Percentiles rank a stretch among this genome's conserved stretches.
phyloP scores from a whole-genome alignment of 805 yeast genomes.

The Metschnikowia santaceciliae region DNA sequence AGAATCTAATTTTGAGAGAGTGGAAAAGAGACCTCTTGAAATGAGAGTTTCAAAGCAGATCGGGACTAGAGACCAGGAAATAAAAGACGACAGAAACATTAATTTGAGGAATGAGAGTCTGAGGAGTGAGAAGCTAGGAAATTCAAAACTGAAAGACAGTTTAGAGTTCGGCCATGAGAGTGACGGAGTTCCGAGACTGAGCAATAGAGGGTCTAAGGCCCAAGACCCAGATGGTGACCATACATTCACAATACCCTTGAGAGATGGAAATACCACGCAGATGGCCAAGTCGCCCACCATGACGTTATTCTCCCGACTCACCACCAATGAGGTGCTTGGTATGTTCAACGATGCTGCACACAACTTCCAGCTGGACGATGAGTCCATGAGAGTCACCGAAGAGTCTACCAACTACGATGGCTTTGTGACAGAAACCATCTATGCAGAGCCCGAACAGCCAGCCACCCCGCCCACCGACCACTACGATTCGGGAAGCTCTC shows the following conservation, averaged over 20 bases:
- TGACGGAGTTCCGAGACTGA: too few species aligned
- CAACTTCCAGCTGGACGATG: constrained; percentile 28
- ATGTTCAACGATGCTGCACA: constrained; percentile 65
- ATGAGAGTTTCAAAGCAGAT: too few species aligned
- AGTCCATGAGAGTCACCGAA: constrained; percentile 19
- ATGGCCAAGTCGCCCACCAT: constrained; percentile 67
- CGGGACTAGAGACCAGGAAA: background rate
- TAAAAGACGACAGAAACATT: background rate
- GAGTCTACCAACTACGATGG: constrained; percentile 39
- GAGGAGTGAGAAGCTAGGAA: too few species aligned
- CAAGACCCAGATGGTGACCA: constrained; percentile 13
- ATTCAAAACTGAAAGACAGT: too few species aligned
- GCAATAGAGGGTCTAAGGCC: too few species aligned
- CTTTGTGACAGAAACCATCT: constrained; percentile 49
- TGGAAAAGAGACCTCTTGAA: background rate
- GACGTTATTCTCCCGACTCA: constrained; percentile 71
- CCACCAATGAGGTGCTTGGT: constrained; percentile 65
- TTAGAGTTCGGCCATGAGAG: too few species aligned
- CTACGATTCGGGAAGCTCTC: constrained; percentile 39
- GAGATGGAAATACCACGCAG: constrained; percentile 28
- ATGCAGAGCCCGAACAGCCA: constrained; percentile 9
- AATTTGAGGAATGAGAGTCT: background rate
- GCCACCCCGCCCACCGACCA: constrained; percentile 30
- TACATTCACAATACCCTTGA: constrained; percentile 44
- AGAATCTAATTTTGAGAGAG: background rate